Conservation (phyloP, 257 asterid genomes). For the Marsdenia floribunda region DNA sequence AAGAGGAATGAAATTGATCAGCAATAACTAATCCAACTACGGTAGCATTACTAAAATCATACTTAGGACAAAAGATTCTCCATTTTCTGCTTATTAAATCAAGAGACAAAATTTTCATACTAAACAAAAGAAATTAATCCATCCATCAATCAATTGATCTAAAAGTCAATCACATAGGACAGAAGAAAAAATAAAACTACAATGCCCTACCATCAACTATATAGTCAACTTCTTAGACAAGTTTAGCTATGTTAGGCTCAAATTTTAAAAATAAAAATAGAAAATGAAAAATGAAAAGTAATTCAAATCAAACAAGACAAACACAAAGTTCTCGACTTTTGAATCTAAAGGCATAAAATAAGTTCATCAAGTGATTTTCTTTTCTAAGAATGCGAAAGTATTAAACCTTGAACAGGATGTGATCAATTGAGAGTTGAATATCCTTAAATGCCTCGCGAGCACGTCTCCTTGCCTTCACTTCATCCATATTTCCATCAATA, state of each 20-base stretch:
- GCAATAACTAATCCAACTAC: neutral
- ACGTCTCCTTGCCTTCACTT: slow-evolving; percentile 67
- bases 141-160: too few species aligned
- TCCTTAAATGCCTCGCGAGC: slow-evolving; percentile 95
- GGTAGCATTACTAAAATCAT: neutral
- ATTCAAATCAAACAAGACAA: neutral
- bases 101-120: neutral
- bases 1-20: neutral
- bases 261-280: too few species aligned
- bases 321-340: neutral
- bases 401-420: slow-evolving; percentile 76
- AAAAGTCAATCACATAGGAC: neutral
- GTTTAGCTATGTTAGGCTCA: neutral
- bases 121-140: neutral
- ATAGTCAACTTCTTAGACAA: neutral
- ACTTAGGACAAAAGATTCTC: neutral
- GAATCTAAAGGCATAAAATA: neutral
- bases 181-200: neutral
- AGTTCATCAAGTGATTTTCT: neutral
- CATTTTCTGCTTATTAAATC: neutral
- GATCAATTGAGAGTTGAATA: slow-evolving; percentile 86
- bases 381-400: neutral
- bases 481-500: slow-evolving; percentile 78
- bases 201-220: too few species aligned
- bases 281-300: neutral